Evolutionary conservation across 2,329 filamentous ascomycete species (phyloP).

Genomic region (Xylariaceae sp.): DNA sequence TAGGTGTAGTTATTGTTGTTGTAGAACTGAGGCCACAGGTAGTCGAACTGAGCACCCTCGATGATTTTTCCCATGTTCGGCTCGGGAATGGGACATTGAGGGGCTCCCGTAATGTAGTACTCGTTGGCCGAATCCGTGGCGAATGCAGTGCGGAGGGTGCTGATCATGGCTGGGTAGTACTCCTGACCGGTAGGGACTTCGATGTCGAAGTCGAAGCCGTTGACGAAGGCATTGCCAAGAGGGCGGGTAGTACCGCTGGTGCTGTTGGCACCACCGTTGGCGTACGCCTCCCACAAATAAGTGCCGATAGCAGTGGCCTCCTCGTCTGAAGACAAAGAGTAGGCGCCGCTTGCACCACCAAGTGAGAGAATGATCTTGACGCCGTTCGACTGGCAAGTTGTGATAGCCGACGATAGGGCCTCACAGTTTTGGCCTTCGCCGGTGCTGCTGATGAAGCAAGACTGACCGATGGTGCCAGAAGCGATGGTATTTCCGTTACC

Average conservation of each 20-base stretch:
- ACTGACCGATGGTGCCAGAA: slow-evolving; percentile 37
- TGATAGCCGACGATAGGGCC: slow-evolving; percentile 37
- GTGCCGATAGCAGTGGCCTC: slow-evolving; percentile 39
- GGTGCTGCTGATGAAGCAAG: slow-evolving; percentile 33
- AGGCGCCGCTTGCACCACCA: slow-evolving; percentile 37
- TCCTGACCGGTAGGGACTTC: slow-evolving; percentile 37
- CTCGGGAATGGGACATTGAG: slow-evolving; percentile 44
- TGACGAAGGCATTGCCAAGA: slow-evolving; percentile 43
- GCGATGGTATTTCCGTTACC: slow-evolving; percentile 35
- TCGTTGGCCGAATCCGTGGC: slow-evolving; percentile 29
- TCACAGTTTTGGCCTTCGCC: slow-evolving; percentile 37
- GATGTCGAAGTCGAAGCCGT: slow-evolving; percentile 18
- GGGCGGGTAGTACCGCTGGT: slow-evolving; percentile 34
- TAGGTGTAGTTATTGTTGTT: slow-evolving; percentile 37
- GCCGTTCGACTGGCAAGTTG: slow-evolving; percentile 35
- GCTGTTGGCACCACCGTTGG: slow-evolving; percentile 28
- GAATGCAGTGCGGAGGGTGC: slow-evolving; percentile 31
- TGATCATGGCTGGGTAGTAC: slow-evolving; percentile 32
- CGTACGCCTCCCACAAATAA: slow-evolving; percentile 44
- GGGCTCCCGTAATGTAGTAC: slow-evolving; percentile 46
- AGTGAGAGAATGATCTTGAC: slow-evolving; percentile 46
- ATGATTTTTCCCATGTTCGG: slow-evolving; percentile 39
- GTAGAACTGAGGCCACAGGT: slow-evolving; percentile 45
- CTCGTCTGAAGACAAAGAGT: slow-evolving; percentile 30
- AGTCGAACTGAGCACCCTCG: slow-evolving; percentile 37